Evolutionary conservation across 176 grass and related monocot genomes (phyloP).

Genomic region (Alloteropsis semialata): DNA sequence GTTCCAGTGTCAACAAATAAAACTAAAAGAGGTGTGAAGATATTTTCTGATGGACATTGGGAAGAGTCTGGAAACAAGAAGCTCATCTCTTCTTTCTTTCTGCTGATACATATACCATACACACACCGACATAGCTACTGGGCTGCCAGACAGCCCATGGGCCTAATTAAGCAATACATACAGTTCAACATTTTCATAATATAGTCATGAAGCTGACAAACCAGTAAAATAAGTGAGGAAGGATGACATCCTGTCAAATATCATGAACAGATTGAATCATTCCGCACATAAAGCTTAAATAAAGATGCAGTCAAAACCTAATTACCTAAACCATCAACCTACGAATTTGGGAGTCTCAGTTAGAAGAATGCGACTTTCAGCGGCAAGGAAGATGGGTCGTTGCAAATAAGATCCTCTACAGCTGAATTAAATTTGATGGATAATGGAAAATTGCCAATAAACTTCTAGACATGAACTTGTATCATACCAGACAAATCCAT

Average conservation of each 20-base stretch:
- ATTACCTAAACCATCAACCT: background rate
- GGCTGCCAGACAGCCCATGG: too few species aligned
- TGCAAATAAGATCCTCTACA: background rate
- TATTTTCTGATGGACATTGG: too few species aligned
- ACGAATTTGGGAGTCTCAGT: background rate
- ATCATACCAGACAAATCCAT: background rate
- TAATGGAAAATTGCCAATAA: background rate
- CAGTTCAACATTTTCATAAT: too few species aligned
- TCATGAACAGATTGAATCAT: background rate
- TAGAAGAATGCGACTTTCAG: background rate
- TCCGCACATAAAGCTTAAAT: background rate
- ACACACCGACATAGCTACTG: too few species aligned
- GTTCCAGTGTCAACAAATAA: background rate
- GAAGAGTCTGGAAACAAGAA: too few species aligned
- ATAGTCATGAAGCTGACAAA: background rate
- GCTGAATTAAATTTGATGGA: background rate
- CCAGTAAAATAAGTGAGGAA: background rate
- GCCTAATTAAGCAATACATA: too few species aligned
- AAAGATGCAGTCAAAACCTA: background rate
- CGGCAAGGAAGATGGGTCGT: background rate
- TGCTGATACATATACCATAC: too few species aligned
- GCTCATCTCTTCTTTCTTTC: too few species aligned
- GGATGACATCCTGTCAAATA: background rate
- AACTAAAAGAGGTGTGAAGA: too few species aligned
- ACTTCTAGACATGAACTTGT: background rate